These are phyloP conservation scores for Madurella mycetomatis DNA, from an alignment of 2,329 filamentous ascomycete species.

Conservation along the genomic window DNA sequence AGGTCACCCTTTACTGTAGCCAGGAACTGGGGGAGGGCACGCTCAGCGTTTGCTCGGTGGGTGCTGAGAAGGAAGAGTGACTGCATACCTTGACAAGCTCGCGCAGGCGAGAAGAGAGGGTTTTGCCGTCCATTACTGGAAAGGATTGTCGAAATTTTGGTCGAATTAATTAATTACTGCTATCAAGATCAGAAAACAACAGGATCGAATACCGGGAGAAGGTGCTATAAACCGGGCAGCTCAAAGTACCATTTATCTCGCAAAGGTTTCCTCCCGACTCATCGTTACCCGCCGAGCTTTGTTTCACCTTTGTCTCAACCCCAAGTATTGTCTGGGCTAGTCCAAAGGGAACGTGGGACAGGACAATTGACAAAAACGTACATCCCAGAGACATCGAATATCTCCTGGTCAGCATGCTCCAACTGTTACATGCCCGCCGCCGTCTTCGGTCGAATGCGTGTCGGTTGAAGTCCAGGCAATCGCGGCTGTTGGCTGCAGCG, in stretches of 20 bases:
- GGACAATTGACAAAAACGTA: not conserved
- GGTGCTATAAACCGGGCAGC: no score
- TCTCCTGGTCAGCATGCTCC: not conserved
- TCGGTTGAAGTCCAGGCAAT: no score
- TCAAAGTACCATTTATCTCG: not conserved
- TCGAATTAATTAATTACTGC: not conserved
- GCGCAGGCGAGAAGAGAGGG: slow-evolving; percentile 28
- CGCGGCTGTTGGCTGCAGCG: no score
- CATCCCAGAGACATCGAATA: not conserved
- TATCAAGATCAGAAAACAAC: not conserved
- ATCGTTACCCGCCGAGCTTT: slow-evolving; percentile 1
- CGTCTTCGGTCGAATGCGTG: no score
- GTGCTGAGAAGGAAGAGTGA: not conserved
- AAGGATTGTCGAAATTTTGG: not conserved
- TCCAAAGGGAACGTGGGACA: not conserved
- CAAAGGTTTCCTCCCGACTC: not conserved
- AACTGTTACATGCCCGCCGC: no score
- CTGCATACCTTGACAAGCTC: slow-evolving; percentile 31
- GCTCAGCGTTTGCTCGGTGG: not conserved
- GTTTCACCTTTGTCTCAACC: slow-evolving; percentile 21
- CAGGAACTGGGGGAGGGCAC: slow-evolving; percentile 27
- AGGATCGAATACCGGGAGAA: no score
- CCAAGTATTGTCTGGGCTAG: not conserved
- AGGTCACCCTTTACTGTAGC: slow-evolving; percentile 45
- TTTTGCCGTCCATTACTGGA: slow-evolving; percentile 25